Evolutionary conservation across 1,284 basidiomycete species (phyloP), one percentile per base, ranked within the genome.

Genomic region (Porogramme epimiltina): DNA sequence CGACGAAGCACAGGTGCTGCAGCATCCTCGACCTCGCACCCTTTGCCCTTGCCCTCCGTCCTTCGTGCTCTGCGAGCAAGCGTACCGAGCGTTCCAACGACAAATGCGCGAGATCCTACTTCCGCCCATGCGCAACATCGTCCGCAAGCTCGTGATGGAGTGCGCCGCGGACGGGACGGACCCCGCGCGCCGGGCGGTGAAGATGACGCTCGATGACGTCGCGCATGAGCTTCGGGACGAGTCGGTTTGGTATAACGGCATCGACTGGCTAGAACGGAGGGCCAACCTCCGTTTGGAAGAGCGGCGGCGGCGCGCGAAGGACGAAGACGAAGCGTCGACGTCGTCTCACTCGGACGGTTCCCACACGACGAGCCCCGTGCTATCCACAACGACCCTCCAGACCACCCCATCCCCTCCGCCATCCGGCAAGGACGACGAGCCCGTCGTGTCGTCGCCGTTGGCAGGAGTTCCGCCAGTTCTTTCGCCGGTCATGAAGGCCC

Each of bases 351-450:
- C 71, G 42, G 73, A 70, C 26, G 72, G 74, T 9, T 83, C 82
- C 0, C 79, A 79, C 52, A 76, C 77, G 26, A 87, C 85, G n/a
- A 88, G 85, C 59, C 87, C 87, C 0, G 85, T 87, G 1, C 65
- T 89, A n/a, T 88, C 85, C 6, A 85, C 85, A 0, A 81, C 84
- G 4, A 89, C 87, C 3, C 62, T 89, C 16, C 83, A 84, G 54
- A 89, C 87, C 16, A 89, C 87, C 3, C 87, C 87, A 0, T 87
- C 84, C 0, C 87, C 87, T 0, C 84, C 86, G 0, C 86, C 86
- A 46, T 68, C 48, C 61, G 70, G 58, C 54, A 69, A 72, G 49
- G 71, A 75, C 22, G 73, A 76, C 22, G 66, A 69, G 3, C 42
- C 54, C 11, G 63, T 51, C 15, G 40, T 56, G 11, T 65, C 71